A percentile compares a stretch with the other conserved stretches of the same genome.
Evolutionary conservation across 352 stramenopile genomes (phyloP).

Genomic region (Aphanomyces euteiches): DNA sequence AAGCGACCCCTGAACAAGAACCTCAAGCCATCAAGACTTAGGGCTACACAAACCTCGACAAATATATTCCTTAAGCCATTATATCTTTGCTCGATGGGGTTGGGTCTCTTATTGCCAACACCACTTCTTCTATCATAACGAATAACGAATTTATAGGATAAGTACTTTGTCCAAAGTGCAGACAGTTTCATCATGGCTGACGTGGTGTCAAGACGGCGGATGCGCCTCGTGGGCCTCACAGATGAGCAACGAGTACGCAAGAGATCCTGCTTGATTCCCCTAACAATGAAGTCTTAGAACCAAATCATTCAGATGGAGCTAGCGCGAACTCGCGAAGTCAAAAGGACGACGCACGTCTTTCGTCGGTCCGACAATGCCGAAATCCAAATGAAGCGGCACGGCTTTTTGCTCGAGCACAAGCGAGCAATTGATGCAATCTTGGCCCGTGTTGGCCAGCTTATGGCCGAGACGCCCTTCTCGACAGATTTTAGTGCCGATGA

Average conservation of each 20-base stretch:
- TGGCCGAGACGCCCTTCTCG: not conserved
- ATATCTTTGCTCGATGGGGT: too few relatives aligned
- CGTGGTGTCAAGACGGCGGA: too few relatives aligned
- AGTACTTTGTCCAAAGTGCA: too few relatives aligned
- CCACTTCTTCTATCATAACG: too few relatives aligned
- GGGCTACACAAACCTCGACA: too few relatives aligned
- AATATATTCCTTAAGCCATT: too few relatives aligned
- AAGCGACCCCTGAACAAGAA: not conserved
- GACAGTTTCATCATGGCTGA: too few relatives aligned
- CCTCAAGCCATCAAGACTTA: not conserved
- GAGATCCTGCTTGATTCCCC: too few relatives aligned
- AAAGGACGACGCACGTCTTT: conserved; percentile 2
- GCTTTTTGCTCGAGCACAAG: conserved; percentile 6
- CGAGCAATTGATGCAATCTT: conserved; percentile 14
- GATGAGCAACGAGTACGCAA: too few relatives aligned
- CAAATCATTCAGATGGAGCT: conserved; percentile 17
- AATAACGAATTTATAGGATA: too few relatives aligned
- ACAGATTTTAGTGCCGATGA: conserved; percentile 16
- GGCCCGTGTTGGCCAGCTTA: not conserved
- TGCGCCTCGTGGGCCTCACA: too few relatives aligned
- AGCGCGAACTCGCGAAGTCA: not conserved
- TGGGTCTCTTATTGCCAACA: too few relatives aligned
- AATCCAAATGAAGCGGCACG: conserved; percentile 11
- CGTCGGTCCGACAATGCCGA: not conserved
- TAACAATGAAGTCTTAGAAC: not conserved